phyloP scores from a whole-genome alignment of 73 alveolate species.

The Blepharisma stoltei region DNA sequence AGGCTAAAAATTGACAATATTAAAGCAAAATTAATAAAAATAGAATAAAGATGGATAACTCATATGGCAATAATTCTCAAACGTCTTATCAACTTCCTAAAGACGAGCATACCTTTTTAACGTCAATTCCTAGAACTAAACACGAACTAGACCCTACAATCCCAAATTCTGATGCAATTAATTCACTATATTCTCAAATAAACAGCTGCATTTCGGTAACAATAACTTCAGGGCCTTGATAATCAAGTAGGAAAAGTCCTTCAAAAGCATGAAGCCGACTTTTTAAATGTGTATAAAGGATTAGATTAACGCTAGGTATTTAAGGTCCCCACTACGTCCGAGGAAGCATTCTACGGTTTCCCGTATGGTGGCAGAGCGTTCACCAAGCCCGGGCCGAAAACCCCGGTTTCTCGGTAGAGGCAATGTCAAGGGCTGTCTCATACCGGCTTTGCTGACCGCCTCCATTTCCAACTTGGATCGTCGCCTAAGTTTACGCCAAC shows the following conservation, averaged over 20 bases:
- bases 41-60: background rate
- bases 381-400: too few relatives aligned
- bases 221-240: background rate
- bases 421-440: too few relatives aligned
- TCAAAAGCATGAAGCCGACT: slow-evolving; percentile 21
- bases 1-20: too few relatives aligned
- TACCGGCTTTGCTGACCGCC: too few relatives aligned
- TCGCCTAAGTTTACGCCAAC: too few relatives aligned
- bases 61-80: background rate
- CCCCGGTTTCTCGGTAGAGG: too few relatives aligned
- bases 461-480: too few relatives aligned
- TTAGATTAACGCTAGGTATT: too few relatives aligned
- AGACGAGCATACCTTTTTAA: slow-evolving; percentile 23
- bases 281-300: slow-evolving; percentile 19
- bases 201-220: slow-evolving; percentile 12
- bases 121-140: background rate
- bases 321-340: too few relatives aligned
- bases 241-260: slow-evolving; percentile 21
- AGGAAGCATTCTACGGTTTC: too few relatives aligned
- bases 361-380: too few relatives aligned
- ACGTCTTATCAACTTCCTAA: background rate
- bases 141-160: slow-evolving; percentile 14
- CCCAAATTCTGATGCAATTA: slow-evolving; percentile 17
- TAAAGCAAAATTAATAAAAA: background rate
- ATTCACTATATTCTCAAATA: background rate